Base-by-base conservation (phyloP, 768 basidiomycete species). In the Leccinum obscurum region DNA sequence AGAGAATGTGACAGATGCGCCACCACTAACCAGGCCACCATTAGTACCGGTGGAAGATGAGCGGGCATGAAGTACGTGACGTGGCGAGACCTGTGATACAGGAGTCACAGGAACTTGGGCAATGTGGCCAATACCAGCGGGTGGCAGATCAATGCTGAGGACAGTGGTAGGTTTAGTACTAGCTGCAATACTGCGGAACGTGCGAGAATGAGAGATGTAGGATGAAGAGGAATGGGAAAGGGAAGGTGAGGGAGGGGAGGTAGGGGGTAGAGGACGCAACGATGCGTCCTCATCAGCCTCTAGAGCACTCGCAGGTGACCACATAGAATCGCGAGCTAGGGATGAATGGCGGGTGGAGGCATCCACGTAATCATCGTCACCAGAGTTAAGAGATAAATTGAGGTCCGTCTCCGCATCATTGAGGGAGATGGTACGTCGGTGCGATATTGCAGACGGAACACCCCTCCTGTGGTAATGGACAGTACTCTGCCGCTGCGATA, bases 211-310 rank as follows among this genome's bases (percentile, higher is more conserved):
- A 6, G 92, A 92, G 28, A 92, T 82, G 73, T 92, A 89, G 1
- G 90, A 92, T 0, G 90, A 91, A 2, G 91, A 93, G 3, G 88
- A 93, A 57, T 83, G 85, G 3, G 91, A 93, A 3, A 89, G 92
- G 0, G 92, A 89, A 4, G 93, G 93, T 0, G 93, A 95, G 11
- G 90, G 91, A 11, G 93, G 92, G 5, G 86, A 81, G 65, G 90
- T 93, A 5, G 96, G 96, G 24, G 94, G 92, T 37, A 98, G 75
- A 4, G 95, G 94, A 32, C 94, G 85, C 15, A 97, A 74, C 39
- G 93, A 96, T 10, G 96, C 96, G 69, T 97, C 94, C 57, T 97
- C 96, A 70, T 98, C 95, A 15, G 94, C 95, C 74, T 93, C 93
- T 32, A 86, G 73, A 48, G 81, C 80, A 64, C 88, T 90, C 15